Base-by-base conservation (phyloP, 495 filamentous ascomycete species). In the Darksidea phi region DNA sequence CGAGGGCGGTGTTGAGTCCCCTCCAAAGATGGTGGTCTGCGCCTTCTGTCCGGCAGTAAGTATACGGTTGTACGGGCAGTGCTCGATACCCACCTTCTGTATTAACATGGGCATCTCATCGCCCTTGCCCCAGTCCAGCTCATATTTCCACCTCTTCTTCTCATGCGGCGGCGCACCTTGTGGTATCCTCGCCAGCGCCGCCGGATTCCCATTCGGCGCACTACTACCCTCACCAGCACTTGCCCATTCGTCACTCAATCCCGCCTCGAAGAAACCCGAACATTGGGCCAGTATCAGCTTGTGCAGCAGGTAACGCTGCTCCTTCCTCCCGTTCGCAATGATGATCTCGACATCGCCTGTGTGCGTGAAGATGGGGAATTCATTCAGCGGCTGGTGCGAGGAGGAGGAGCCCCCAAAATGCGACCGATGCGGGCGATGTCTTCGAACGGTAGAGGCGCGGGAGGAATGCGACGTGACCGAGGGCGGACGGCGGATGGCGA, bases 201-300 rank as follows among this genome's bases (percentile, higher is more conserved):
- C 58, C 59, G 54, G n/a, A 43, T 48, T 61, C 61, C 48, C 46
- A 58, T 28, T 76, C 73, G 57, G 68, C 78, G 80, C 61, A 80
- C 80, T 68, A 83, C 82, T 51, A 77, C 54, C 78, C 84, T 72
- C 56, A 15, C 67, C 67, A 25, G 78, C 79, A 37, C 82, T 79
- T 60, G 89, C 87, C 91, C 91, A 96, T 73, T 91, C 88, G 62
- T 89, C 86, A 62, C 85, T 90, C 24, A 88, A 93, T 68, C 89
- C 89, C 32, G 90, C 88, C 74, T 95, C 89, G 74, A 96, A 96
- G 75, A 95, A 96, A 0, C 90, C 91, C 12, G 91, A 95, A 68
- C 88, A 93, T 75, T 94, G 88, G 36, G 88, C 83, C 64, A 96
- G 74, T 24, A 91, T 95, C 66, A 95, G 77, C 41, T 86, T 82